Base-by-base conservation (phyloP, 1,139 yeast species). In the Arxiozyma slooffiae region DNA sequence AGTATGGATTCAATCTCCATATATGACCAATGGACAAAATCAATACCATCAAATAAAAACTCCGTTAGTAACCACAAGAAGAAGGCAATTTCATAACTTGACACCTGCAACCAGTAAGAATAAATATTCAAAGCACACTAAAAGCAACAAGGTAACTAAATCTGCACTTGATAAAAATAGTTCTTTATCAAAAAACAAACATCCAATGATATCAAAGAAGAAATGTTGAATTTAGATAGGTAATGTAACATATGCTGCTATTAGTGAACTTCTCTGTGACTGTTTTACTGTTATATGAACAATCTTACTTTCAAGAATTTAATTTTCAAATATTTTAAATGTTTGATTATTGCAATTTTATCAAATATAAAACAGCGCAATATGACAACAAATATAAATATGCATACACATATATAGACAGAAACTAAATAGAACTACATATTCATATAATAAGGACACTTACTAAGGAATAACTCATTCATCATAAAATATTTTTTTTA, bases 1-100 rank as follows among this genome's bases (percentile, higher is more conserved):
- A 5, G 46, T 51, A 3, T 53, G 55, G 55, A 37, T 46, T 3
- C 49, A 50, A 24, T 51, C 54, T 8, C 55, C 54, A 2, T 53
- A 44, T 45, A 22, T 44, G 1, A 42, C 50, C 14, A 47, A 21
- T 22, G 43, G 36, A 14, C 39, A 48, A 4, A 45, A 23, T 18
- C 44, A 38, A 16, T 49, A 47, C 34, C 43, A 40, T 24, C 49
- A 46, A 26, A 48, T 48, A 38, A 52, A 45, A n/a, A 50, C 54
- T 3, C 52, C 52, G 9, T 49, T 42, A 21, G 40, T 18, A 9
- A 11, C 44, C 9, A 50, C 44, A 22, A 48, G 48, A 41, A 45
- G 48, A 34, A 50, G 46, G 34, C 49, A 48, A 16, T 46, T 41
- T 20, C 52, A 46, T 23, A 44, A 38, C 17, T 23, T 49, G 3